Evolutionary conservation across 2,329 filamentous ascomycete genomes (phyloP).

Genomic region (Ophiostoma novo-ulmi): DNA sequence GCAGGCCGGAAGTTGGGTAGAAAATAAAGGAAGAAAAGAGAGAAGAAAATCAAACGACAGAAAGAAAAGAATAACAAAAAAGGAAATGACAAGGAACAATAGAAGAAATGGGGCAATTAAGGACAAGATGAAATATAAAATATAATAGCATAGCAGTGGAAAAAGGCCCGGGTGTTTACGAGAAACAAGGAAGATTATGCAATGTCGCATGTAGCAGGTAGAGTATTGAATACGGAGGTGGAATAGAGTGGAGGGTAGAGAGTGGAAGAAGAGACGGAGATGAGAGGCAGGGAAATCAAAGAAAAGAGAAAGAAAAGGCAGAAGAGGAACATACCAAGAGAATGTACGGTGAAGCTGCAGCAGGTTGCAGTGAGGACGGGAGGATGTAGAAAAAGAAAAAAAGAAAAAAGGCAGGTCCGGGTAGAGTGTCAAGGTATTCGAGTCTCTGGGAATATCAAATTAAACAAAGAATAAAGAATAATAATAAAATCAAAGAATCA

Average conservation of each 20-base stretch:
- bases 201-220: background rate
- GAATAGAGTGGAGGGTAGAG: background rate
- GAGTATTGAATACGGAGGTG: background rate
- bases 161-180: background rate
- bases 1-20: background rate
- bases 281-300: background rate
- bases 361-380: constrained; percentile 4
- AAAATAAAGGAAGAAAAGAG: background rate
- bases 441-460: background rate
- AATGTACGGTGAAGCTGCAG: constrained; percentile 2
- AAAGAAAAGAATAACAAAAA: background rate
- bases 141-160: background rate
- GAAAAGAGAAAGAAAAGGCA: background rate
- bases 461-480: too few species aligned
- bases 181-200: constrained; percentile 10
- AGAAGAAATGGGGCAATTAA: background rate
- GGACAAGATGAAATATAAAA: background rate
- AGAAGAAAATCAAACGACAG: background rate
- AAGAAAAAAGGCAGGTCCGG: too few species aligned
- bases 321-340: background rate
- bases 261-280: too few species aligned
- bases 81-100: background rate
- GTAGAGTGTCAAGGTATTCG: background rate
- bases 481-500: background rate
- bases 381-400: background rate